phyloP scores from a whole-genome alignment of 2,329 filamentous ascomycete genomes.

The Cladosporium sp. region DNA sequence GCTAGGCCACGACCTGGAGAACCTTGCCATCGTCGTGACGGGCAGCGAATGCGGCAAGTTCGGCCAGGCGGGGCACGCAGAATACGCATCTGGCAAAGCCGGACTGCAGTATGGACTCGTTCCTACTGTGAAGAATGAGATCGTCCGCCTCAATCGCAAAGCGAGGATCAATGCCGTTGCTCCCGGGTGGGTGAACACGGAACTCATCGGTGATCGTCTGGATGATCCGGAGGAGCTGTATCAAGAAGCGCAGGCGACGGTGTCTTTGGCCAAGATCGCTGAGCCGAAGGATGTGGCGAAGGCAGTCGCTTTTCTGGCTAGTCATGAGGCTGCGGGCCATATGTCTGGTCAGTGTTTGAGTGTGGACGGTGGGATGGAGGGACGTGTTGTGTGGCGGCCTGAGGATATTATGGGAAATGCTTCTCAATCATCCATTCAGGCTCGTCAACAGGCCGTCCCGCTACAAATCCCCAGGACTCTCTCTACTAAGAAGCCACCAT shows the following conservation, averaged over 20 bases:
- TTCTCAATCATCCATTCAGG: not conserved
- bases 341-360: slow-evolving; percentile 52
- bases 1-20: slow-evolving; percentile 38
- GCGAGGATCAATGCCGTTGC: slow-evolving; percentile 52
- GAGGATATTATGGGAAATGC: slow-evolving; percentile 33
- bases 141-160: slow-evolving; percentile 47
- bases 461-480: not conserved
- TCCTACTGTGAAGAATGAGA: slow-evolving; percentile 52
- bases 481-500: not conserved
- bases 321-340: slow-evolving; percentile 49
- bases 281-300: slow-evolving; percentile 47
- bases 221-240: slow-evolving; percentile 49
- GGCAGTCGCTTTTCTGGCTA: slow-evolving; percentile 48
- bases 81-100: slow-evolving; percentile 50
- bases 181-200: slow-evolving; percentile 46
- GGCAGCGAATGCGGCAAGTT: slow-evolving; percentile 52
- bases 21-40: slow-evolving; percentile 51
- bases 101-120: slow-evolving; percentile 52
- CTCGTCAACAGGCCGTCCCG: not conserved
- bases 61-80: slow-evolving; percentile 47
- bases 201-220: slow-evolving; percentile 45
- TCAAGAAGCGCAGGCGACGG: slow-evolving; percentile 48
- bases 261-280: slow-evolving; percentile 46
- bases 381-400: slow-evolving; percentile 46
- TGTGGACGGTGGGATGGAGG: slow-evolving; percentile 51